A percentile compares a stretch with the other conserved stretches of the same genome.
phyloP scores from a whole-genome alignment of 352 stramenopile genomes.

The Pythium phragmitis region DNA sequence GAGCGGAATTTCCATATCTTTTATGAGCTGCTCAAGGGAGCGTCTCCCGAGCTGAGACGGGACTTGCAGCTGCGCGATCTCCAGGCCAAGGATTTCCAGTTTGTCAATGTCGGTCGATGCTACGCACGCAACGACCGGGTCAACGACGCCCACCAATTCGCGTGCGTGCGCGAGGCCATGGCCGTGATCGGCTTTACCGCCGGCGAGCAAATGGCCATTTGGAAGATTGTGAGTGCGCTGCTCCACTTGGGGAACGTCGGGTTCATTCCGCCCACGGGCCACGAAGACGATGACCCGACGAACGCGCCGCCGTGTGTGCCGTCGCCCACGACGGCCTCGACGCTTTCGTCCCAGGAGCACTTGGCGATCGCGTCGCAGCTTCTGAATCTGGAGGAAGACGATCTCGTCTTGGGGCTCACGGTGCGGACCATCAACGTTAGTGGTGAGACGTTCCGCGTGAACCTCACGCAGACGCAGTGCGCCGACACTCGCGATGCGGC shows the following conservation, averaged over 20 bases:
- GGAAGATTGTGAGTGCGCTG: constrained; percentile 66
- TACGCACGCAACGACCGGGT: constrained; percentile 69
- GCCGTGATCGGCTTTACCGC: constrained; percentile 65
- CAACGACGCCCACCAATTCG: constrained; percentile 61
- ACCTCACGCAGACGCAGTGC: constrained; percentile 68
- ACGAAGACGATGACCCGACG: constrained; percentile 47
- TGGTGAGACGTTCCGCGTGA: constrained; percentile 62
- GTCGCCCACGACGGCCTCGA: constrained; percentile 34
- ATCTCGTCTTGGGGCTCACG: constrained; percentile 56
- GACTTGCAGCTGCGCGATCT: constrained; percentile 41
- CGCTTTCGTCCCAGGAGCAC: constrained; percentile 37
- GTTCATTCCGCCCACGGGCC: constrained; percentile 59
- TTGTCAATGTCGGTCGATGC: constrained; percentile 63
- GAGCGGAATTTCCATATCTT: constrained; percentile 87
- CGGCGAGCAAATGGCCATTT: constrained; percentile 61
- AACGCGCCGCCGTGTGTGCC: constrained; percentile 47
- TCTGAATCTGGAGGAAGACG: constrained; percentile 41
- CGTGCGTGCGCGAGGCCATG: constrained; percentile 66
- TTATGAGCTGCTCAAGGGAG: constrained; percentile 70
- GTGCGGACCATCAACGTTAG: constrained; percentile 72
- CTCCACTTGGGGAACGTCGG: constrained; percentile 83
- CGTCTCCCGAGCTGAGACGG: constrained; percentile 42
- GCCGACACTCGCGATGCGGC: constrained; percentile 67
- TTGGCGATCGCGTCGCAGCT: constrained; percentile 42
- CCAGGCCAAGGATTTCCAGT: constrained; percentile 53